Base-by-base conservation (phyloP, 2,329 filamentous ascomycete genomes). In the Penicillium hesseltinei region DNA sequence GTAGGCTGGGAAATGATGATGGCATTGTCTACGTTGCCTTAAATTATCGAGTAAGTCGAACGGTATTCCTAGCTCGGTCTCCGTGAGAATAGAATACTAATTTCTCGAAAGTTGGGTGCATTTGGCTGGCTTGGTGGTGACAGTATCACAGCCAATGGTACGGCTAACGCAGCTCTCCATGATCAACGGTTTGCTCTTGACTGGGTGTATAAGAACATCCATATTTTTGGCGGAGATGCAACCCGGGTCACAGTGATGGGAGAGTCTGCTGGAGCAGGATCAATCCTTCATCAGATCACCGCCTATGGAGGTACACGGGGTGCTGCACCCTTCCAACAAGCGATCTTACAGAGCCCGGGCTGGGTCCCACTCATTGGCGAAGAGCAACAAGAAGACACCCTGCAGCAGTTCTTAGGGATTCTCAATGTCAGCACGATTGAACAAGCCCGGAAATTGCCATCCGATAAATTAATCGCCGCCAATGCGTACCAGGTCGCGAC, bases 121-220 rank as follows among this genome's bases (percentile, higher is more conserved):
- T 78, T 82, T 64, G 80, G 80, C 5, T 82, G 73, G 71, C 68
- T 80, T 51, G 74, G 73, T 11, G 81, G 77, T 42, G 74, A 76
- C 21, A 78, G 69, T 25, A 72, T 80, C 44, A 73, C 77, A 33
- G 62, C 68, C 19, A 70, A 77, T 57, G 80, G 79, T 4, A 74
- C 73, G 4, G 71, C 79, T 2, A 84, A 84, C 62, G 77, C 75
- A 9, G 82, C 76, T 2, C 70, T 84, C 0, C 73, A 78, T 51
- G 82, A 85, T 57, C 83, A 86, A 65, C 75, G 81, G 13, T 72
- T 84, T 19, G 82, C 82, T 25, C 71, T 87, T 8, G 73, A 84
- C 62, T 87, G 84, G 84, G 76, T 86, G 3, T 77, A 82, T 53
- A 66, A 78, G 40, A 73, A 84, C 58, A 84, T 85, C 53, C 71